Evolutionary conservation across 306 rosid genomes (phyloP).

Genomic region (Rubus idaeus): DNA sequence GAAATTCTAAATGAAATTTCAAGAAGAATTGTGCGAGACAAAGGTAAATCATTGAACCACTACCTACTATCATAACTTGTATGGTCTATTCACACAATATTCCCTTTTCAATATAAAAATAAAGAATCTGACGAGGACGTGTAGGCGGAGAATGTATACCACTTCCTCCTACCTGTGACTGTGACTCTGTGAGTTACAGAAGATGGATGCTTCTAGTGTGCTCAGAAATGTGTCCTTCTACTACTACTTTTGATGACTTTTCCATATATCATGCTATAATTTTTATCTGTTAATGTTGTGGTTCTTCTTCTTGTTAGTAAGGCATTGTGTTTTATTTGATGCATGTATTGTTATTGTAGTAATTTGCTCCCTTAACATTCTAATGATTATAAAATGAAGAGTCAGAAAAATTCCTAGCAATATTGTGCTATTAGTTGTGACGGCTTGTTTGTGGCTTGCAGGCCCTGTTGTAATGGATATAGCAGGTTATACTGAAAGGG

Average conservation of each 20-base stretch:
- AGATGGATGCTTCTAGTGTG: background rate
- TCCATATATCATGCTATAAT: background rate
- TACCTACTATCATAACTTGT: background rate
- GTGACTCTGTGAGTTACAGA: constrained; percentile 3
- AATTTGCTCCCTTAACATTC: constrained; percentile 11
- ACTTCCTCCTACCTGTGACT: constrained; percentile 1
- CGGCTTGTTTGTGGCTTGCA: constrained; percentile 40
- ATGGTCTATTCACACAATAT: background rate
- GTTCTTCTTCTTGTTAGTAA: background rate
- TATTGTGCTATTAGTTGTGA: constrained; percentile 20
- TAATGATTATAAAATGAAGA: background rate
- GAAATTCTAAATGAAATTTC: constrained; percentile 80
- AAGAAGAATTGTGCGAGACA: constrained; percentile 79
- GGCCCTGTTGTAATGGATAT: constrained; percentile 88
- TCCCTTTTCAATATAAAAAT: background rate
- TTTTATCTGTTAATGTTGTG: background rate
- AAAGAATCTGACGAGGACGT: background rate
- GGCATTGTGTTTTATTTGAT: constrained; percentile 11
- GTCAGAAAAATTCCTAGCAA: background rate
- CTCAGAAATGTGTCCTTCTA: background rate
- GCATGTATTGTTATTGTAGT: constrained; percentile 8
- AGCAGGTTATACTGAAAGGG: constrained; percentile 88
- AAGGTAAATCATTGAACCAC: constrained; percentile 47
- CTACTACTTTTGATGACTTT: background rate
- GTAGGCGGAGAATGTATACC: background rate